phyloP scores from a whole-genome alignment of 371 early-diverging fungal genomes.

The Actinomortierella wolfii region DNA sequence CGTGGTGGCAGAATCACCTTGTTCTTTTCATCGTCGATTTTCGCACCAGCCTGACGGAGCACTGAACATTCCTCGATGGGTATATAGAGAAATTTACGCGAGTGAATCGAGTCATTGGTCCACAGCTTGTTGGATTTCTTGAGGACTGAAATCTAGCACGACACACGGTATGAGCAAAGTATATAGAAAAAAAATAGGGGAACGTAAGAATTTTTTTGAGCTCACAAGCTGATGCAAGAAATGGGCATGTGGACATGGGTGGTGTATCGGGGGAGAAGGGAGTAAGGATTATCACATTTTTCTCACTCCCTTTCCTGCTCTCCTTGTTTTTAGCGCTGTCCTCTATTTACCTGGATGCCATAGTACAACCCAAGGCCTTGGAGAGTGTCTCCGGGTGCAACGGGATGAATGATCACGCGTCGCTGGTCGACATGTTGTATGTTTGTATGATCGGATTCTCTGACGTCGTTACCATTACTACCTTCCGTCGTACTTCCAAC shows the following conservation, averaged over 20 bases:
- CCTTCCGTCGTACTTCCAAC: too few relatives aligned
- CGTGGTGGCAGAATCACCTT: constrained; percentile 24
- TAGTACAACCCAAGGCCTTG: constrained; percentile 49
- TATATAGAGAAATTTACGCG: constrained; percentile 49
- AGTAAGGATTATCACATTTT: neutral
- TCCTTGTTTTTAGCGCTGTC: too few relatives aligned
- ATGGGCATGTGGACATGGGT: too few relatives aligned
- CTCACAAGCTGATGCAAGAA: neutral
- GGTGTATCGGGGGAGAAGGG: neutral
- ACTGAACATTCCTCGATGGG: constrained; percentile 49
- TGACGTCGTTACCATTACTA: too few relatives aligned
- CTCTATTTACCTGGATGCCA: constrained; percentile 45
- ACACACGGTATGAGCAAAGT: neutral
- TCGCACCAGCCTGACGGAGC: constrained; percentile 16
- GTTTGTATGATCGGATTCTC: too few relatives aligned
- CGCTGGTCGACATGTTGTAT: neutral
- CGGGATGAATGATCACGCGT: constrained; percentile 48
- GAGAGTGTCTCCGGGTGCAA: constrained; percentile 45
- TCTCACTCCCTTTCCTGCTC: too few relatives aligned
- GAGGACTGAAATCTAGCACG: constrained; percentile 35
- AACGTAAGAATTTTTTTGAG: neutral
- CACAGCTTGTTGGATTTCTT: constrained; percentile 51
- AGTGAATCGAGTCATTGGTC: constrained; percentile 53
- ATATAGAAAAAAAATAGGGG: neutral
- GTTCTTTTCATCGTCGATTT: constrained; percentile 29